Evolutionary conservation across 192 early-diverging fungal species (phyloP).

Genomic region (Mortierella hygrophila): DNA sequence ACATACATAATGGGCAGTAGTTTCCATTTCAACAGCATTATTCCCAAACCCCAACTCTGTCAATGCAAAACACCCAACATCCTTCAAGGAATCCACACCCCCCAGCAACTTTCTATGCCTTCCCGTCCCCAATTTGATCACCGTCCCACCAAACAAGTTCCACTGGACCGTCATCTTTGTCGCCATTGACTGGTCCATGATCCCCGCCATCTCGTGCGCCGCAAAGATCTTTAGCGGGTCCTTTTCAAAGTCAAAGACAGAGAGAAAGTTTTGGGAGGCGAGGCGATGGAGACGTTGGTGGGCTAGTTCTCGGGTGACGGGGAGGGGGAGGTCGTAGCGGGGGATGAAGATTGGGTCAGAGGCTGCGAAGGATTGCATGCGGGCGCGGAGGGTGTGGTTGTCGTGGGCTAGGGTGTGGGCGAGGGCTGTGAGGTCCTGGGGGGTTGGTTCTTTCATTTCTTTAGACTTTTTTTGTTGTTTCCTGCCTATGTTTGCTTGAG

Average conservation of each 20-base stretch:
- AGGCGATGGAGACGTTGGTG: slow-evolving; percentile 60
- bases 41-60: slow-evolving; percentile 84
- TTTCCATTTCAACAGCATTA: slow-evolving; percentile 85
- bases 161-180: slow-evolving; percentile 64
- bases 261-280: slow-evolving; percentile 66
- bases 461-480: neutral
- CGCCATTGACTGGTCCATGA: slow-evolving; percentile 73
- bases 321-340: slow-evolving; percentile 71
- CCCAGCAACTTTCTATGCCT: slow-evolving; percentile 71
- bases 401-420: slow-evolving; percentile 58
- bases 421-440: slow-evolving; percentile 20
- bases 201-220: slow-evolving; percentile 77
- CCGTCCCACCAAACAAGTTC: slow-evolving; percentile 54
- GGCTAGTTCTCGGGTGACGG: slow-evolving; percentile 72
- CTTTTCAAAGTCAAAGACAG: slow-evolving; percentile 72
- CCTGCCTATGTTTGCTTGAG: neutral
- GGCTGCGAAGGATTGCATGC: slow-evolving; percentile 61
- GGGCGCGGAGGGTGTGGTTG: slow-evolving; percentile 64
- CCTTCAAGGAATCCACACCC: slow-evolving; percentile 67
- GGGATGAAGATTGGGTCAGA: slow-evolving; percentile 68
- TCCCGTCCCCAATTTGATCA: slow-evolving; percentile 78
- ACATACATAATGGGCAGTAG: slow-evolving; percentile 67
- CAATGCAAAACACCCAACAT: slow-evolving; percentile 78
- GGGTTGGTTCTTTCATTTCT: slow-evolving; percentile 6
- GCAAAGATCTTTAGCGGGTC: slow-evolving; percentile 74